Evolutionary conservation across 2,329 filamentous ascomycete species (phyloP).

Genomic region (Penicillium hesseltinei): DNA sequence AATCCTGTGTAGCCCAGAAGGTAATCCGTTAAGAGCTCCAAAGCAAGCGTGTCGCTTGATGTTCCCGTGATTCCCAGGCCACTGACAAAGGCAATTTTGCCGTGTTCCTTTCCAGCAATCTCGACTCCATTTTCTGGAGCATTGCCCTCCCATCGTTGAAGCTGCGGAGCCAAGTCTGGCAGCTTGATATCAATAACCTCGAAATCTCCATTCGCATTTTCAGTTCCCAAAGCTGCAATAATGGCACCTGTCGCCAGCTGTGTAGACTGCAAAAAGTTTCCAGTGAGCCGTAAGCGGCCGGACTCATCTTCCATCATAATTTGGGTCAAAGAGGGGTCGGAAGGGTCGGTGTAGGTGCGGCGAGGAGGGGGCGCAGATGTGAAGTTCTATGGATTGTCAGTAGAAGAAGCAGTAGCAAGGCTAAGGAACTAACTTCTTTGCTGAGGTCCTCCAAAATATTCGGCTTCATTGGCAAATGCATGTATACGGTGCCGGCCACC

Average conservation of each 20-base stretch:
- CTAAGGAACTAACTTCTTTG: conserved; percentile 66
- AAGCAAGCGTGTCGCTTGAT: conserved; percentile 69
- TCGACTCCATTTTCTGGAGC: conserved; percentile 44
- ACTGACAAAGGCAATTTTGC: conserved; percentile 83
- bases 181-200: conserved; percentile 88
- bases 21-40: conserved; percentile 80
- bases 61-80: conserved; percentile 79
- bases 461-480: conserved; percentile 95
- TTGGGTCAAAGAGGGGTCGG: conserved; percentile 49
- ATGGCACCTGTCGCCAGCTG: conserved; percentile 90
- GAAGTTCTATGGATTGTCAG: conserved; percentile 64
- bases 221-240: conserved; percentile 89
- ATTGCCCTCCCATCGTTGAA: conserved; percentile 66
- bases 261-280: conserved; percentile 63
- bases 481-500: conserved; percentile 92
- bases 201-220: conserved; percentile 88
- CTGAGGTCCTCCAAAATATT: conserved; percentile 93
- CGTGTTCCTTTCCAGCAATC: conserved; percentile 38
- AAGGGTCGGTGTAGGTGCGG: conserved; percentile 68
- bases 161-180: conserved; percentile 80
- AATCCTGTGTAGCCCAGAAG: conserved; percentile 77
- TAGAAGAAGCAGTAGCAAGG: not conserved
- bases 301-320: conserved; percentile 96
- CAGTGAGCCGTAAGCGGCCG: conserved; percentile 77
- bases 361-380: conserved; percentile 76